Evolutionary conservation across 176 grass and related monocot species (phyloP), one percentile per base, ranked within the genome.

Genomic region (Typha latifolia): DNA sequence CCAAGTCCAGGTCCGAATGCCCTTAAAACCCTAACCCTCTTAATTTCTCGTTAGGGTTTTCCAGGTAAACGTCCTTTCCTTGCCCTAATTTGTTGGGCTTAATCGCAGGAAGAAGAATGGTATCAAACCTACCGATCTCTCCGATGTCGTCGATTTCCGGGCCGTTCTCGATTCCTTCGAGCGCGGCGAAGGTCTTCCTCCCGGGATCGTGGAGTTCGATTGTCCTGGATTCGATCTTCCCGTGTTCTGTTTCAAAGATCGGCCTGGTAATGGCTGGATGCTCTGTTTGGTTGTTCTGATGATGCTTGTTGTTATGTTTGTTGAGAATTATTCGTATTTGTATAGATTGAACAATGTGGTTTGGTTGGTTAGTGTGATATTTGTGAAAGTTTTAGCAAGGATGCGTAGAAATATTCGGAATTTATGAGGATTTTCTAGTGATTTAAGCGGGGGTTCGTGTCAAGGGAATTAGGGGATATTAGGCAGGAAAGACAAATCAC

Each of bases 241-340:
- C 19, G 66, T 97, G 11, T 92, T 92, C 66, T 81, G 85, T 74
- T 86, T 97, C 34, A 47, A 55, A 11, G 83, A 84, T 68, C 69
- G 77, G 14, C 76, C 83, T 4, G 83, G 88, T 92, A 79, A 59
- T 0, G 7, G 29, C 1, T 4, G 16, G 13, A 12, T 2, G 67
- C 12, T 49, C 15, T 9, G 19, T 13, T 48, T 63, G 0, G 51
- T 66, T 0, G 4, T 31, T 62, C 48, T 12, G 12, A 13, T 62
- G 21, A 10, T 48, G 14, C 50, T 77, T 22, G 37, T 4, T 72
- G 24, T 71, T 15, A 4, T 68, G 21, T 0, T 13, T 21, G 9
- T 29, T 50, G 1, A 59, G 49, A 52, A 2, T 63, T 14, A 12
- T 59, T n/a, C 5, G 13, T 51, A 49, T 47, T 69, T 16, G 14